These are phyloP conservation scores for Jasminum sambac DNA, from an alignment of 257 asterid species.

Conservation along the genomic window DNA sequence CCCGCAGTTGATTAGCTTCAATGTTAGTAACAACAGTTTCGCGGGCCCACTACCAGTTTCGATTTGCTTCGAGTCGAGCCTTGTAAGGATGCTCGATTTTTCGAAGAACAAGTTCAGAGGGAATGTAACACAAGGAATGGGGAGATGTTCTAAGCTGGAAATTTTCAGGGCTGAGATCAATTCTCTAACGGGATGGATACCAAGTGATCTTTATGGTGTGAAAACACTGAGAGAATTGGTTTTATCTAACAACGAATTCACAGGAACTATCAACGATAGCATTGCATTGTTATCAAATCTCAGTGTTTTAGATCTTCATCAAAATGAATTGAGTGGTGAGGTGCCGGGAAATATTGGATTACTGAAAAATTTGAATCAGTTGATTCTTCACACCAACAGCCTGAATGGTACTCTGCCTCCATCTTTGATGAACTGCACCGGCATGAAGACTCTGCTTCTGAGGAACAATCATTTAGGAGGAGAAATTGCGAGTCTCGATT, in stretches of 20 bases:
- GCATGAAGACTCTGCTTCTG: slow-evolving; percentile 42
- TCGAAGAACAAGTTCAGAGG: slow-evolving; percentile 11
- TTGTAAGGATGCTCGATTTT: slow-evolving; percentile 2
- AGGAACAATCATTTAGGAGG: slow-evolving; percentile 52
- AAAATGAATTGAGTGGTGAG: slow-evolving; percentile 16
- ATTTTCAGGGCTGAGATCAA: slow-evolving; percentile 20
- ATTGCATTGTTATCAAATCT: slow-evolving; percentile 11
- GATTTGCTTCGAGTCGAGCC: not conserved
- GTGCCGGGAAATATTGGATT: slow-evolving; percentile 18
- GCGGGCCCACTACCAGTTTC: slow-evolving; percentile 8
- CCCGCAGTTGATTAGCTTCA: not conserved
- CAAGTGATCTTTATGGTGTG: slow-evolving; percentile 10
- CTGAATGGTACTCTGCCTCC: slow-evolving; percentile 40
- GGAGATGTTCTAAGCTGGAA: slow-evolving; percentile 13
- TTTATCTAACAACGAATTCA: slow-evolving; percentile 6
- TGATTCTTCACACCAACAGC: slow-evolving; percentile 18
- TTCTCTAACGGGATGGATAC: slow-evolving; percentile 10
- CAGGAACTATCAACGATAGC: slow-evolving; percentile 10
- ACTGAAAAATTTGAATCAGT: slow-evolving; percentile 1
- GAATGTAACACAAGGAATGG: not conserved
- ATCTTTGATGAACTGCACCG: slow-evolving; percentile 45
- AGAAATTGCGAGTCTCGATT: slow-evolving; percentile 43
- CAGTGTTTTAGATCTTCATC: slow-evolving; percentile 4
- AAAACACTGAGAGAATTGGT: slow-evolving; percentile 4
- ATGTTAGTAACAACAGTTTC: slow-evolving; percentile 20